These are phyloP conservation scores for Volvox reticuliferus DNA, from an alignment of 139 green algal species.

Conservation along the genomic window DNA sequence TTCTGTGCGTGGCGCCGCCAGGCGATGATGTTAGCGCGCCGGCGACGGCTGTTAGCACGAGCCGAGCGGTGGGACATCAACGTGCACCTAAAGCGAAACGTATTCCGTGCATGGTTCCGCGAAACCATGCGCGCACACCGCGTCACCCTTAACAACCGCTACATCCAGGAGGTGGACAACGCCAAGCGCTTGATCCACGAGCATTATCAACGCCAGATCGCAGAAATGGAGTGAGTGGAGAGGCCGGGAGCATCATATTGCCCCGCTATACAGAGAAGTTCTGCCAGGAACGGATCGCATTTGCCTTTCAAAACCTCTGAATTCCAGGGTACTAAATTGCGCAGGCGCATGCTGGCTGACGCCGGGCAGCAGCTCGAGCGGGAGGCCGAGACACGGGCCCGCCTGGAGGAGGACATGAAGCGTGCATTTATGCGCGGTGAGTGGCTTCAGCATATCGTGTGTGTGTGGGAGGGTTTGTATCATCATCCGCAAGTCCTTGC, in stretches of 20 bases:
- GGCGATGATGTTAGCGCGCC: slow-evolving; percentile 8
- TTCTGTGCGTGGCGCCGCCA: slow-evolving; percentile 55
- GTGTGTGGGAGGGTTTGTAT: no score
- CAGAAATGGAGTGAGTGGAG: slow-evolving; percentile 39
- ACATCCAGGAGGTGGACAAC: slow-evolving; percentile 40
- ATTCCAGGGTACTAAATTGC: no score
- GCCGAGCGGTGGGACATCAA: slow-evolving; percentile 48
- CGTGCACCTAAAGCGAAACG: slow-evolving; percentile 52
- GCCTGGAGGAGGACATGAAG: slow-evolving; percentile 81
- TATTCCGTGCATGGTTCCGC: slow-evolving; percentile 50
- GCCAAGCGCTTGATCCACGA: slow-evolving; percentile 35
- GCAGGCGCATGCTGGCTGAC: slow-evolving; percentile 54
- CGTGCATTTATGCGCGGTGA: slow-evolving; percentile 78
- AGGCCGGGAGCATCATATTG: not conserved
- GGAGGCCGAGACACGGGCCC: slow-evolving; percentile 49
- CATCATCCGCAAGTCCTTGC: no score
- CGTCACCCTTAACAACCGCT: slow-evolving; percentile 41
- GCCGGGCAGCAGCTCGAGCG: slow-evolving; percentile 53
- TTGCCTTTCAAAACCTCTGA: no score
- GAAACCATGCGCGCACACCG: slow-evolving; percentile 42
- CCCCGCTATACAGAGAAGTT: no score
- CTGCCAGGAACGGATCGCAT: no score
- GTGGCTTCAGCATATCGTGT: not conserved
- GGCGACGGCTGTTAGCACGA: slow-evolving; percentile 9
- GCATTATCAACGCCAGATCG: slow-evolving; percentile 39